A percentile compares a stretch with the other conserved stretches of the same genome.
Evolutionary conservation across 306 rosid species (phyloP).

Genomic region (Styphnolobium japonicum): DNA sequence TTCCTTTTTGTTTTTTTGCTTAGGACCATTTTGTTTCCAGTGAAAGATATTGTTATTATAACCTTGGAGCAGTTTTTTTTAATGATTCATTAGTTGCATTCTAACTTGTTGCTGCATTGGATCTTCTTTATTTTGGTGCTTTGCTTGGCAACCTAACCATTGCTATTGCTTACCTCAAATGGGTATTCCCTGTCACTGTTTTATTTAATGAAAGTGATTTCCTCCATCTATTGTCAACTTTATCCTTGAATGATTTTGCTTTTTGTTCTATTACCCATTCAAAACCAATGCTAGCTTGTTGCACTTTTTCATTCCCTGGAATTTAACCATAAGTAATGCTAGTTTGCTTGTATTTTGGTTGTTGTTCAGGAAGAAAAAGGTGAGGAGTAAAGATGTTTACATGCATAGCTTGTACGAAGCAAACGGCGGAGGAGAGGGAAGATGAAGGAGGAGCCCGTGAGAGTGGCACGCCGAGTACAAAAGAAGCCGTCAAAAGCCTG

Average conservation of each 20-base stretch:
- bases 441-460: conserved; percentile 53
- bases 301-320: background rate
- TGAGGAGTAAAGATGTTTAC: conserved; percentile 61
- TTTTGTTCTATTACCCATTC: background rate
- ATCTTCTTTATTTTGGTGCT: background rate
- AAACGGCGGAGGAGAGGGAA: conserved; percentile 37
- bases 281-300: background rate
- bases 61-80: background rate
- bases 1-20: conserved; percentile 40
- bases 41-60: background rate
- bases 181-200: conserved; percentile 23
- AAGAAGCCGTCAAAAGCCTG: conserved; percentile 94
- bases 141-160: background rate
- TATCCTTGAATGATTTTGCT: background rate
- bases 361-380: conserved; percentile 38
- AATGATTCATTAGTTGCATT: conserved; percentile 6
- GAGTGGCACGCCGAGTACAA: conserved; percentile 79
- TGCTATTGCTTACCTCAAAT: conserved; percentile 10
- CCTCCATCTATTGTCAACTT: background rate
- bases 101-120: conserved; percentile 13
- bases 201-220: conserved; percentile 30
- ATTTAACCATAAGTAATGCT: conserved; percentile 1
- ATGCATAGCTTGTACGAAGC: conserved; percentile 86
- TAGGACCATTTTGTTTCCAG: conserved; percentile 59
- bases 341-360: background rate